Evolutionary conservation across 2,329 filamentous ascomycete species (phyloP).

Genomic region (Colletotrichum navitas): DNA sequence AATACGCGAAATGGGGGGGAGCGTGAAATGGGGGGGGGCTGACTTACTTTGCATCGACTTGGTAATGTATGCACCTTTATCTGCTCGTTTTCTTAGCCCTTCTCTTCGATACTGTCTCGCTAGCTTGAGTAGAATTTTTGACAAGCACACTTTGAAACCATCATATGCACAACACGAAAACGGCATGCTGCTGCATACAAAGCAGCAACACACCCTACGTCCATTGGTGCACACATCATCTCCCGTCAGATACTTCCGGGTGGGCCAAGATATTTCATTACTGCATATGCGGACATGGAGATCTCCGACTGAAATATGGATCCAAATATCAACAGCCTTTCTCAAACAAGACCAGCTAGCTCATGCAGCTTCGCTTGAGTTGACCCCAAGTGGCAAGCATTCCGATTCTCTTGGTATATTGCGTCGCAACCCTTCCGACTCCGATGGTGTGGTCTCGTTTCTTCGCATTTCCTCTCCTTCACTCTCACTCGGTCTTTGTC

Average conservation of each 20-base stretch:
- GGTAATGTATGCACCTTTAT: background rate
- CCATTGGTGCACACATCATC: background rate
- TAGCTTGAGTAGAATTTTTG: background rate
- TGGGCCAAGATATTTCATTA: too few species aligned
- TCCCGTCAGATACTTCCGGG: background rate
- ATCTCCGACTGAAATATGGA: background rate
- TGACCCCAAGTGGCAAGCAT: conserved; percentile 32
- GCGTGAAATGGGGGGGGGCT: too few species aligned
- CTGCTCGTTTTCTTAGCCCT: background rate
- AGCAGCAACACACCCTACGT: background rate
- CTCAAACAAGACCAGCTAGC: background rate
- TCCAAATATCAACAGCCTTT: background rate
- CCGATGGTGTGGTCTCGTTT: background rate
- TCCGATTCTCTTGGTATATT: conserved; percentile 1
- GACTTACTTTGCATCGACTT: background rate
- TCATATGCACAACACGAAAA: background rate
- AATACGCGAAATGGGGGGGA: too few species aligned
- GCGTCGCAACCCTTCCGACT: background rate
- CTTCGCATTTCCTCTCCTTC: too few species aligned
- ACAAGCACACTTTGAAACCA: background rate
- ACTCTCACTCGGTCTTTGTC: background rate
- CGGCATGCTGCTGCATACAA: background rate
- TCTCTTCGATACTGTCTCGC: background rate
- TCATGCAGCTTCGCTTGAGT: conserved; percentile 32
- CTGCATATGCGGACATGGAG: conserved; percentile 4